These are phyloP conservation scores for Spatholobus suberectus DNA, from an alignment of 306 rosid species.

Conservation along the genomic window DNA sequence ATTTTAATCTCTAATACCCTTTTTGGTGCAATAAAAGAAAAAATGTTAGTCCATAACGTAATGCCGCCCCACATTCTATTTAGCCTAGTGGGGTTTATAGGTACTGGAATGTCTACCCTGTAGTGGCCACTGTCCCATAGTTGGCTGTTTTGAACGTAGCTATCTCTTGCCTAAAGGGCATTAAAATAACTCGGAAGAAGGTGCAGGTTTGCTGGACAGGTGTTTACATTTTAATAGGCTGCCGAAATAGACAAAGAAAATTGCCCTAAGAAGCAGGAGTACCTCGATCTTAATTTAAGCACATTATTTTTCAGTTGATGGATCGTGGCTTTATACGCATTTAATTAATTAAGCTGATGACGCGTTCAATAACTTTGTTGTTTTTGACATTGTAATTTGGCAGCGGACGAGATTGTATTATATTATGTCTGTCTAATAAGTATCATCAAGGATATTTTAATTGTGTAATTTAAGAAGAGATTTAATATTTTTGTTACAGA, in stretches of 20 bases:
- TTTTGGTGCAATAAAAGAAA: background rate
- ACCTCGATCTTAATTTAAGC: slow-evolving; percentile 11
- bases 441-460: background rate
- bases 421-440: background rate
- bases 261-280: background rate
- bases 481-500: too few species aligned
- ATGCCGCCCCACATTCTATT: slow-evolving; percentile 71
- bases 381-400: background rate
- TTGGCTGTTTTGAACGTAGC: slow-evolving; percentile 31
- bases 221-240: background rate
- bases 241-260: background rate
- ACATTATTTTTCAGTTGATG: slow-evolving; percentile 19
- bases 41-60: background rate
- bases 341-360: slow-evolving; percentile 21
- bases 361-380: background rate
- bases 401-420: background rate
- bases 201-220: background rate
- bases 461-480: too few species aligned
- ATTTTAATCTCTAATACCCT: background rate
- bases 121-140: slow-evolving; percentile 62
- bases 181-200: background rate
- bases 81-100: slow-evolving; percentile 43
- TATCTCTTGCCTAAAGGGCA: slow-evolving; percentile 26
- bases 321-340: slow-evolving; percentile 20
- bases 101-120: background rate